Evolutionary conservation across 805 yeast genomes (phyloP).

Genomic region (Myxozyma mucilagina): DNA sequence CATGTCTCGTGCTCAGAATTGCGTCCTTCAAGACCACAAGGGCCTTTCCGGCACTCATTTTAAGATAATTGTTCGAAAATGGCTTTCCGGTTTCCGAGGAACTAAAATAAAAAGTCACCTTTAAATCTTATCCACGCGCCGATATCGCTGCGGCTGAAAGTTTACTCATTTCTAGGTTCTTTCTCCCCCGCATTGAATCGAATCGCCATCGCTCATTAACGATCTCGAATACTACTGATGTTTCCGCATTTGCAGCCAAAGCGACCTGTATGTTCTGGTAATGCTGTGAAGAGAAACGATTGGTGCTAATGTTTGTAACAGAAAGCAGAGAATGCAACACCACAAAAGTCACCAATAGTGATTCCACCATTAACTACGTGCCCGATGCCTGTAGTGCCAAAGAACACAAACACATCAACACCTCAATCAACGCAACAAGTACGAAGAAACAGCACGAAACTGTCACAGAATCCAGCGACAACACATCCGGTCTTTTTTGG

Average conservation of each 20-base stretch:
- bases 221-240: not conserved
- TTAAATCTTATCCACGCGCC: not conserved
- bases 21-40: conserved; percentile 26
- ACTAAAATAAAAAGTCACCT: not conserved
- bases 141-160: conserved; percentile 12
- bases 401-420: not conserved
- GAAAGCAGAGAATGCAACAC: not conserved
- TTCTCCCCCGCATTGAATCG: not conserved
- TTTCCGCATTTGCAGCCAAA: conserved; percentile 6
- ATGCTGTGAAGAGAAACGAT: not conserved
- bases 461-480: conserved; percentile 9
- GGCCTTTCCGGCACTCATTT: conserved; percentile 19
- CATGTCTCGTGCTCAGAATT: conserved; percentile 20
- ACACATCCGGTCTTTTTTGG: conserved; percentile 31
- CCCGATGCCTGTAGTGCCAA: conserved; percentile 2
- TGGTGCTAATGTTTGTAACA: not conserved
- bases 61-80: not conserved
- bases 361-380: not conserved
- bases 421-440: not conserved
- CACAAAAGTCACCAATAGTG: not conserved
- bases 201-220: not conserved
- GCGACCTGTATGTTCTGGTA: conserved; percentile 7
- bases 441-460: not conserved
- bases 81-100: not conserved
- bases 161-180: not conserved